Conservation (phyloP, 1,284 basidiomycete species). For the Ceratobasidium theobromae region DNA sequence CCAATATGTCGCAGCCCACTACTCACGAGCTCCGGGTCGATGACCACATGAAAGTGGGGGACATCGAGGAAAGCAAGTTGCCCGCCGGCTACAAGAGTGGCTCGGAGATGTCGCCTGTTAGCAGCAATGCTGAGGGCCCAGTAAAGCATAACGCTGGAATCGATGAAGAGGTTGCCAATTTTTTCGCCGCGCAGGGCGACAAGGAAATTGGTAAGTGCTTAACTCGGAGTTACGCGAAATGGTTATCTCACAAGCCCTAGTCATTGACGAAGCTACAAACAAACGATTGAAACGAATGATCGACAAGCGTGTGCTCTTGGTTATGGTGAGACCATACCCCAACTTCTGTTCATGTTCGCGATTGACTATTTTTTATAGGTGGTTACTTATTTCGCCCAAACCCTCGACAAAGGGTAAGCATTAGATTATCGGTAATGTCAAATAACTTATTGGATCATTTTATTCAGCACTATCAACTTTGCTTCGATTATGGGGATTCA, state of each 20-base stretch:
- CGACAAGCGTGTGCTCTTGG: slow-evolving; percentile 54
- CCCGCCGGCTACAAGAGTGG: slow-evolving; percentile 26
- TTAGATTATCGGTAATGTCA: background rate
- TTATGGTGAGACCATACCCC: slow-evolving; percentile 45
- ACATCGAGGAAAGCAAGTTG: slow-evolving; percentile 23
- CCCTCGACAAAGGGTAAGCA: slow-evolving; percentile 50
- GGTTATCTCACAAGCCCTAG: slow-evolving; percentile 33
- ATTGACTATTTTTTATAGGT: slow-evolving; percentile 36
- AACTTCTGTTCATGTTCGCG: background rate
- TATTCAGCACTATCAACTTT: slow-evolving; percentile 51
- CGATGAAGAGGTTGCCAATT: slow-evolving; percentile 53
- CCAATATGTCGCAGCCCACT: slow-evolving; percentile 15
- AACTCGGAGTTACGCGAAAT: background rate
- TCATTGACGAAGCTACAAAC: slow-evolving; percentile 53
- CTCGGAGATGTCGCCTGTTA: slow-evolving; percentile 27
- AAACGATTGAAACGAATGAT: slow-evolving; percentile 51
- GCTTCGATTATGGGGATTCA: slow-evolving; percentile 60
- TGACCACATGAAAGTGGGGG: slow-evolving; percentile 25
- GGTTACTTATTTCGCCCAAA: slow-evolving; percentile 56
- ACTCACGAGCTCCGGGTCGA: slow-evolving; percentile 21
- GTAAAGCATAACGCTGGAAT: slow-evolving; percentile 43
- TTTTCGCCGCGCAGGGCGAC: slow-evolving; percentile 46
- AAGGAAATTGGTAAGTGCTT: slow-evolving; percentile 15
- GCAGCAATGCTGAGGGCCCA: slow-evolving; percentile 3
- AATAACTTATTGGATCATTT: background rate